Evolutionary conservation across 352 stramenopile species (phyloP).

Genomic region (Phytophthora nicotianae): DNA sequence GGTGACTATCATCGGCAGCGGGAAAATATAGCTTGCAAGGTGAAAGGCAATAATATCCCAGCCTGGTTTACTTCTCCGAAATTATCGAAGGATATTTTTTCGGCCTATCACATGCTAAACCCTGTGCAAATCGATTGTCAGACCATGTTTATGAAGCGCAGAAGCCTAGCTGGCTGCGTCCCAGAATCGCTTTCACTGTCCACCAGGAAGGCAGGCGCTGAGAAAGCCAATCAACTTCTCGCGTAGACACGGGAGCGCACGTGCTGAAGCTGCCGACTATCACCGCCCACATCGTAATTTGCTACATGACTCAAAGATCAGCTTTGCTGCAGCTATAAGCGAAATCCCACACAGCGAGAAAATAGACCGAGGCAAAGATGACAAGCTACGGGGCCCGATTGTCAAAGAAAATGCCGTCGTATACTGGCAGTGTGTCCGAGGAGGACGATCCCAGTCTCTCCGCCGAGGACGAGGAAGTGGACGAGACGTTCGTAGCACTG

Average conservation of each 20-base stretch:
- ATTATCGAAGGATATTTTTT: slow-evolving; percentile 18
- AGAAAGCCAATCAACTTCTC: slow-evolving; percentile 3
- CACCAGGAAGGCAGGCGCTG: slow-evolving; percentile 4
- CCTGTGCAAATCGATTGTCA: slow-evolving; percentile 19
- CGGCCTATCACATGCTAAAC: background rate
- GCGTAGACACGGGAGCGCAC: slow-evolving; percentile 14
- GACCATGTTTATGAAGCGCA: slow-evolving; percentile 17
- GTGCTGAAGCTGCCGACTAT: background rate
- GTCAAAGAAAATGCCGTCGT: slow-evolving; percentile 59
- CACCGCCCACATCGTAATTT: slow-evolving; percentile 11
- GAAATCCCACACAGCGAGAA: background rate
- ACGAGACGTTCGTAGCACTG: slow-evolving; percentile 82
- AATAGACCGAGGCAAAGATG: slow-evolving; percentile 15
- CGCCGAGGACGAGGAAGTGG: slow-evolving; percentile 70
- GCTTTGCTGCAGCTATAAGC: background rate
- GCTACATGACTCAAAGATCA: slow-evolving; percentile 23
- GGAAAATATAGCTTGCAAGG: no score
- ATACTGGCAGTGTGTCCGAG: slow-evolving; percentile 40
- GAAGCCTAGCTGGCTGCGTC: slow-evolving; percentile 11
- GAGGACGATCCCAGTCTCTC: slow-evolving; percentile 56
- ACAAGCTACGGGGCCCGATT: slow-evolving; percentile 29
- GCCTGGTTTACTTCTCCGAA: background rate
- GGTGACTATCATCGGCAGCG: background rate
- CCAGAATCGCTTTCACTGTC: slow-evolving; percentile 33
- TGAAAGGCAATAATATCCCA: background rate